Conservation (phyloP, 2,329 filamentous ascomycete species). For the Epichloe coenophiala region DNA sequence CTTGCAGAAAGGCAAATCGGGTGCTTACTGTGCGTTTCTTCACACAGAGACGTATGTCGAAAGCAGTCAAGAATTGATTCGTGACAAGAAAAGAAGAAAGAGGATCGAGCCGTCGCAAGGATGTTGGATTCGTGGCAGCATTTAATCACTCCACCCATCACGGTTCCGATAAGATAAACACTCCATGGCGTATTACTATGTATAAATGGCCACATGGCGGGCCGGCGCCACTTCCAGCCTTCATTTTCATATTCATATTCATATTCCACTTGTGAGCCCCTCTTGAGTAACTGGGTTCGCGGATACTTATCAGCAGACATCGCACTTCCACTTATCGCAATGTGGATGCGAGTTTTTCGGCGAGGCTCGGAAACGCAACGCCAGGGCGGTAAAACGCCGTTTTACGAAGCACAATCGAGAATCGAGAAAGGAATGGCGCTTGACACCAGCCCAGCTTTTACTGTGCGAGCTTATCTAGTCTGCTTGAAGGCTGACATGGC, state of each 20-base stretch:
- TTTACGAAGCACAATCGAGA: slow-evolving; percentile 26
- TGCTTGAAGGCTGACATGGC: no score
- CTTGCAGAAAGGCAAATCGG: no score
- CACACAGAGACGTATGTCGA: no score
- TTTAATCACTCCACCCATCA: neutral
- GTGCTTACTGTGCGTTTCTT: no score
- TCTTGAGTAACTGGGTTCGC: neutral
- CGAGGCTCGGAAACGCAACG: neutral
- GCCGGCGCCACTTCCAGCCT: neutral
- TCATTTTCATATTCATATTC: no score
- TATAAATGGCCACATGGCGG: neutral
- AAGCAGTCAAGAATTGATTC: neutral
- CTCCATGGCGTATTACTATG: neutral
- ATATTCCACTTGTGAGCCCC: no score
- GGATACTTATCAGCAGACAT: neutral
- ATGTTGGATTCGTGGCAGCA: no score
- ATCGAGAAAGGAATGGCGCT: neutral
- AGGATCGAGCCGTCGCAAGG: neutral
- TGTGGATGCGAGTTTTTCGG: neutral
- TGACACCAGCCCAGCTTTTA: neutral
- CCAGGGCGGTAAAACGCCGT: neutral
- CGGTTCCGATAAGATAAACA: neutral
- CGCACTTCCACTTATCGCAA: neutral
- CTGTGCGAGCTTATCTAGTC: neutral
- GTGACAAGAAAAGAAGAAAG: neutral